phyloP scores from a whole-genome alignment of 2,329 filamentous ascomycete species.

The Oidium heveae region DNA sequence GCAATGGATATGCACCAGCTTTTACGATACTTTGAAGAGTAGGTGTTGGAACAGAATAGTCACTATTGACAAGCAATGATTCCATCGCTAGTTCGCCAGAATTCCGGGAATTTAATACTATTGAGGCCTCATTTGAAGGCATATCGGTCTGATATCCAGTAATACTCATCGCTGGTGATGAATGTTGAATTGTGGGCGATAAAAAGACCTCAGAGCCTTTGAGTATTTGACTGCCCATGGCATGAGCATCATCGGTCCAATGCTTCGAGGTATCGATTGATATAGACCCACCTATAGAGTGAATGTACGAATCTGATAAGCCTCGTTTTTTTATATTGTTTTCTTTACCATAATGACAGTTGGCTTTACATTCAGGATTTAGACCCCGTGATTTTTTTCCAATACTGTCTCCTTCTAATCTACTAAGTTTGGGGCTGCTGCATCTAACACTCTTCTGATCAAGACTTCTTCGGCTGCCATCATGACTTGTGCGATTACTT shows the following conservation, averaged over 20 bases:
- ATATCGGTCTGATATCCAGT: background rate
- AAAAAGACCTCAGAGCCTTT: constrained; percentile 72
- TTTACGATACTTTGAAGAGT: constrained; percentile 31
- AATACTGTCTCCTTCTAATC: constrained; percentile 16
- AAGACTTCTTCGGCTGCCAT: constrained; percentile 24
- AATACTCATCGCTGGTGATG: constrained; percentile 11
- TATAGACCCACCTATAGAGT: constrained; percentile 48
- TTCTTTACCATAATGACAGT: constrained; percentile 22
- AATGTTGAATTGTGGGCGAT: constrained; percentile 40
- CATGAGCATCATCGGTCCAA: constrained; percentile 38
- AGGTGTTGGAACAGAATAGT: constrained; percentile 20
- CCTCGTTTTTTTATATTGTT: constrained; percentile 29
- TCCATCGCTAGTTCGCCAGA: constrained; percentile 7
- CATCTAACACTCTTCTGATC: constrained; percentile 18
- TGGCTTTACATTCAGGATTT: constrained; percentile 29
- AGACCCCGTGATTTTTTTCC: constrained; percentile 30
- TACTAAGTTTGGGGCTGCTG: constrained; percentile 27
- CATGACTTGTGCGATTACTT: constrained; percentile 25
- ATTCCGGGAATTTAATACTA: constrained; percentile 7
- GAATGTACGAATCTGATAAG: constrained; percentile 50
- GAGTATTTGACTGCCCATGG: constrained; percentile 78
- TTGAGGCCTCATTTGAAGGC: constrained; percentile 1
- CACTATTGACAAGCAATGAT: constrained; percentile 2
- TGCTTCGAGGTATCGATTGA: constrained; percentile 43
- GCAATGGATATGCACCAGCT: constrained; percentile 50